Conservation (phyloP, 176 grass and related monocot genomes). For the Zizania latifolia region DNA sequence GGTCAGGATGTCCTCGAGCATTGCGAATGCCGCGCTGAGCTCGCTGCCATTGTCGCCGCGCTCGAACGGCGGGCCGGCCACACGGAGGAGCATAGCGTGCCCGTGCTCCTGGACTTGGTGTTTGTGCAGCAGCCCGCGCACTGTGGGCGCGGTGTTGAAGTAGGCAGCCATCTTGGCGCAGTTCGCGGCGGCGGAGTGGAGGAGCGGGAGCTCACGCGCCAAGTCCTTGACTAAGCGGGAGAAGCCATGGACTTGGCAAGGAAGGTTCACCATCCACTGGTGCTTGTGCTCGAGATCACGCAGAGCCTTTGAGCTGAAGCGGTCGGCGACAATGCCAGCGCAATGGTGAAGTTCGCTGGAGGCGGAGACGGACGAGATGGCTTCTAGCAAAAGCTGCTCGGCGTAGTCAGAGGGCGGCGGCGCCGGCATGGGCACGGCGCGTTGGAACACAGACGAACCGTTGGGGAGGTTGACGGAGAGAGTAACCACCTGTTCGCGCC, state of each 20-base stretch:
- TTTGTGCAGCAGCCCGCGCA: conserved; percentile 51
- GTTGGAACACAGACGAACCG: conserved; percentile 62
- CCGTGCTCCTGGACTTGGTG: conserved; percentile 63
- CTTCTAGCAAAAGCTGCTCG: conserved; percentile 56
- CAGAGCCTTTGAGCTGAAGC: conserved; percentile 61
- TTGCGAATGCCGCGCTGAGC: conserved; percentile 20
- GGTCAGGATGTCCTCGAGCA: conserved; percentile 66
- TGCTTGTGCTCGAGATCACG: conserved; percentile 62
- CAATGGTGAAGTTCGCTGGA: conserved; percentile 39
- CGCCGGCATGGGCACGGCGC: conserved; percentile 41
- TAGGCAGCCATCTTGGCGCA: conserved; percentile 58
- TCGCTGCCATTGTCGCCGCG: neutral
- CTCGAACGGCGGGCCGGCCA: conserved; percentile 11
- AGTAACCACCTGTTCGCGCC: conserved; percentile 44
- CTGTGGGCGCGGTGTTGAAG: conserved; percentile 52
- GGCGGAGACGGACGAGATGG: conserved; percentile 36
- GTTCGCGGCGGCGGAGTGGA: conserved; percentile 43
- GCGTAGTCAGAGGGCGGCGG: conserved; percentile 37
- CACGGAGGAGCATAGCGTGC: conserved; percentile 34
- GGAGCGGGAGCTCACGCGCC: conserved; percentile 52
- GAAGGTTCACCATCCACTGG: conserved; percentile 78
- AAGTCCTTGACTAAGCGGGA: conserved; percentile 45
- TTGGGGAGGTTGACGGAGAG: conserved; percentile 71
- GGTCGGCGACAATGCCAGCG: conserved; percentile 75
- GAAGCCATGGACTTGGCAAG: conserved; percentile 57